These are phyloP conservation scores for Mycena olivaceomarginata DNA, from an alignment of 768 basidiomycete species.

Conservation along the genomic window DNA sequence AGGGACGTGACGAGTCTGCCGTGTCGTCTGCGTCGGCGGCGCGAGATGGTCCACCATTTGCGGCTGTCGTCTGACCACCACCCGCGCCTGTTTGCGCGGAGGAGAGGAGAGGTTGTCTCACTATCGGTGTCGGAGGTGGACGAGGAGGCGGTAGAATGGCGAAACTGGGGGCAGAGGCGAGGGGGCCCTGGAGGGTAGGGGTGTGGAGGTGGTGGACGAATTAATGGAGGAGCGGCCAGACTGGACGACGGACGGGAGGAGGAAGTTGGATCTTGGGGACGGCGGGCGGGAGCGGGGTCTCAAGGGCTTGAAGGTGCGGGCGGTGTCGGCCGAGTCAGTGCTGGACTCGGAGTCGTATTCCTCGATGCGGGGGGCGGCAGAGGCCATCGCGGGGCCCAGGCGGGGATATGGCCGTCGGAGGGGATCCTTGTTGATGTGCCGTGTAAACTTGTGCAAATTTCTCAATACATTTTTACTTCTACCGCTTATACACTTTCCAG, in stretches of 20 bases:
- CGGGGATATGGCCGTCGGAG: neutral
- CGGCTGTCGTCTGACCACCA: constrained; percentile 68
- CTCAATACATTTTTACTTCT: constrained; percentile 1
- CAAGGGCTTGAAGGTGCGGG: constrained; percentile 48
- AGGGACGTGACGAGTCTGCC: constrained; percentile 67
- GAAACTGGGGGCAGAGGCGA: constrained; percentile 77
- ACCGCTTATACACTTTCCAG: constrained; percentile 71
- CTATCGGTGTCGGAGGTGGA: constrained; percentile 79
- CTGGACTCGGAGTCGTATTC: constrained; percentile 65
- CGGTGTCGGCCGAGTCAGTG: constrained; percentile 64
- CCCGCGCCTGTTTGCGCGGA: constrained; percentile 56
- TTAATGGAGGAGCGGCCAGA: constrained; percentile 62
- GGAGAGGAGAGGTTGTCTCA: constrained; percentile 72
- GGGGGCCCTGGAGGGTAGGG: constrained; percentile 76
- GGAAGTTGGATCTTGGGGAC: constrained; percentile 53
- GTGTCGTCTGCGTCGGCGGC: constrained; percentile 72
- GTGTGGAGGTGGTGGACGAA: constrained; percentile 67
- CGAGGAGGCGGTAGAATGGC: constrained; percentile 67
- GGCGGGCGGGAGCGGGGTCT: constrained; percentile 37
- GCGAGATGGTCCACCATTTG: constrained; percentile 75
- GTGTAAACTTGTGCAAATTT: neutral
- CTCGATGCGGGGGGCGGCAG: constrained; percentile 48
- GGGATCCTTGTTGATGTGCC: neutral
- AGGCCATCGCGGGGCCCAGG: constrained; percentile 32
- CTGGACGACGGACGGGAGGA: constrained; percentile 57